Conservation (phyloP, 352 stramenopile species). For the Pythium brassicae region DNA sequence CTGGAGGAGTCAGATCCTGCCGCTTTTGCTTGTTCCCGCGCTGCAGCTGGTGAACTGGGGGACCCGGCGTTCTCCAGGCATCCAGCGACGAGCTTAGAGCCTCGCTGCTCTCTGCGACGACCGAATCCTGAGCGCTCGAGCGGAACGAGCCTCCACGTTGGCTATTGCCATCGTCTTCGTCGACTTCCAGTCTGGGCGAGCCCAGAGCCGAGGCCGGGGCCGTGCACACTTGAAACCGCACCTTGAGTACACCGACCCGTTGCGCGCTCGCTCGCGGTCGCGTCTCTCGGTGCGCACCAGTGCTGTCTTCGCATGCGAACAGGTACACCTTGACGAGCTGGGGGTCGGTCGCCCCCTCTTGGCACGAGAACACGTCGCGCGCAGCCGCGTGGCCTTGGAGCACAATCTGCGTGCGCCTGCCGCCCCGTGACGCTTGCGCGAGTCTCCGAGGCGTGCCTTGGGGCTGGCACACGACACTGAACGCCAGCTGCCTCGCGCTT, state of each 20-base stretch:
- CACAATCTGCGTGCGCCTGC: constrained; percentile 8
- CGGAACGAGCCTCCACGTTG: background rate
- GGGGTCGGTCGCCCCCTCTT: constrained; percentile 1
- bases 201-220: background rate
- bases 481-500: constrained; percentile 15
- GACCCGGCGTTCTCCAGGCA: background rate
- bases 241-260: constrained; percentile 19
- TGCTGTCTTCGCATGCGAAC: constrained; percentile 2
- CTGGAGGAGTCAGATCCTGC: background rate
- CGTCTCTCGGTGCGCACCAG: background rate
- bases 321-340: constrained; percentile 16
- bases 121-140: background rate
- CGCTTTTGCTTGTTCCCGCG: background rate
- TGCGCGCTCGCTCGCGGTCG: constrained; percentile 1
- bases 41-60: background rate
- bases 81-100: background rate
- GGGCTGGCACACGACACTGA: constrained; percentile 22
- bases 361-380: constrained; percentile 7
- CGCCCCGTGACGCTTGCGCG: constrained; percentile 6
- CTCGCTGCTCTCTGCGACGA: background rate
- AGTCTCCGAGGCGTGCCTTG: constrained; percentile 13
- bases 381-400: constrained; percentile 15
- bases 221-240: constrained; percentile 19
- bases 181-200: background rate
- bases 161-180: background rate